Evolutionary conservation across 1,284 basidiomycete species (phyloP).

Genomic region (Microbotryomycetes sp.): DNA sequence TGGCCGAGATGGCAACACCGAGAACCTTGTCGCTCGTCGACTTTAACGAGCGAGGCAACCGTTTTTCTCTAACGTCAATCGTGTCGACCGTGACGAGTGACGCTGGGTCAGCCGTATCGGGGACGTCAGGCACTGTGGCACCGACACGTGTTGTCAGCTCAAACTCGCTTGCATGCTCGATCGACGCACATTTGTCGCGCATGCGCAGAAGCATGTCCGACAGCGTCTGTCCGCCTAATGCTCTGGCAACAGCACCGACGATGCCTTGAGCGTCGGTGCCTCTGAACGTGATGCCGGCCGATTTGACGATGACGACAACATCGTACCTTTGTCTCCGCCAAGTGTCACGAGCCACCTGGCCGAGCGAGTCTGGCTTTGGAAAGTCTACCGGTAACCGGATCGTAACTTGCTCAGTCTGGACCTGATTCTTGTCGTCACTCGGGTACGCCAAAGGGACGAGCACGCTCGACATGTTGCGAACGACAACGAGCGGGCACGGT

Average conservation of each 20-base stretch:
- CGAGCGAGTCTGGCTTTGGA: conserved; percentile 17
- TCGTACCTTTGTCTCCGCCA: conserved; percentile 14
- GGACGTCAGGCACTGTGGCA: conserved; percentile 25
- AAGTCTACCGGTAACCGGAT: conserved; percentile 26
- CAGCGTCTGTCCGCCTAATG: conserved; percentile 11
- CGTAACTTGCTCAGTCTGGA: conserved; percentile 14
- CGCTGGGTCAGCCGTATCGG: conserved; percentile 18
- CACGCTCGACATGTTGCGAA: conserved; percentile 15
- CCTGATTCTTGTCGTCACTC: conserved; percentile 6
- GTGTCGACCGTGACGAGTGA: conserved; percentile 5
- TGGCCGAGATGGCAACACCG: conserved; percentile 6
- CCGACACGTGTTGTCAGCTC: neutral
- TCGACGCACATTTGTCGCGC: conserved; percentile 8
- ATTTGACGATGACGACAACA: conserved; percentile 12
- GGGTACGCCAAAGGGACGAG: conserved; percentile 25
- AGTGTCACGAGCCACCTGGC: conserved; percentile 11
- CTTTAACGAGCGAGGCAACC: neutral
- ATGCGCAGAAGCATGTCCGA: conserved; percentile 1
- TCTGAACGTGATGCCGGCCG: neutral
- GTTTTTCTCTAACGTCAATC: neutral
- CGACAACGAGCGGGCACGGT: conserved; percentile 10
- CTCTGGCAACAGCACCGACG: neutral
- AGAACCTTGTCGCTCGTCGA: conserved; percentile 13
- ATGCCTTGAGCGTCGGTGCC: neutral
- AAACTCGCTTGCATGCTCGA: neutral